phyloP scores from a whole-genome alignment of 129 eudicot genomes.

The Ambrosia trifida region DNA sequence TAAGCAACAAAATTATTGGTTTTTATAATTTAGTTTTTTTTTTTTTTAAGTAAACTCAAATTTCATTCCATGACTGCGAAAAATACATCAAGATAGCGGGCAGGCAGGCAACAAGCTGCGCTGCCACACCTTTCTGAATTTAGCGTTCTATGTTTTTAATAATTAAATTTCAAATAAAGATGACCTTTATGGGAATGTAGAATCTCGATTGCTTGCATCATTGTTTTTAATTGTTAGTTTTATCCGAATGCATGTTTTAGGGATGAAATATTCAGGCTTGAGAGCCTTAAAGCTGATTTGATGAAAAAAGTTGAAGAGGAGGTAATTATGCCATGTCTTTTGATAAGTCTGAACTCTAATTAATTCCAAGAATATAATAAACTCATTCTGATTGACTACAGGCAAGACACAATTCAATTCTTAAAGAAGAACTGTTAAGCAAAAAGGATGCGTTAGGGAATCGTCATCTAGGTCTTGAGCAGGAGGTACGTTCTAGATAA shows the following conservation, averaged over 20 bases:
- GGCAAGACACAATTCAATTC: conserved; percentile 57
- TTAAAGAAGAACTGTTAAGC: conserved; percentile 54
- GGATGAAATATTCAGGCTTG: conserved; percentile 75
- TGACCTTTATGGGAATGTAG: too few species aligned
- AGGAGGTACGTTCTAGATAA: conserved; percentile 50
- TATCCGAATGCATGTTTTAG: conserved; percentile 39
- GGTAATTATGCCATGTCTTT: conserved; percentile 36
- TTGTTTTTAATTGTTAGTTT: conserved; percentile 5
- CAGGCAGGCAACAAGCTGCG: too few species aligned
- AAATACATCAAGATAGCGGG: too few species aligned
- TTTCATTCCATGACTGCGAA: too few species aligned
- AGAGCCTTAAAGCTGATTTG: conserved; percentile 52
- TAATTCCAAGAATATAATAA: background rate
- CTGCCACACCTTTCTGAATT: too few species aligned
- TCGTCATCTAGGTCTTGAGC: conserved; percentile 69
- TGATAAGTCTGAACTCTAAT: background rate
- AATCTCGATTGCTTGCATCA: too few species aligned
- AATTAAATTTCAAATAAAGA: too few species aligned
- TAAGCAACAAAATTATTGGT: background rate
- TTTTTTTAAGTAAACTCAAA: too few species aligned
- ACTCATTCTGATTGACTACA: conserved; percentile 31
- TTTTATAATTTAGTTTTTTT: too few species aligned
- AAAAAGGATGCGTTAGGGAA: conserved; percentile 63
- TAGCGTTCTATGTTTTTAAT: too few species aligned
- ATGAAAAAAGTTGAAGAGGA: conserved; percentile 48